Base-by-base conservation (phyloP, 805 yeast genomes). In the Metschnikowia gruessii region DNA sequence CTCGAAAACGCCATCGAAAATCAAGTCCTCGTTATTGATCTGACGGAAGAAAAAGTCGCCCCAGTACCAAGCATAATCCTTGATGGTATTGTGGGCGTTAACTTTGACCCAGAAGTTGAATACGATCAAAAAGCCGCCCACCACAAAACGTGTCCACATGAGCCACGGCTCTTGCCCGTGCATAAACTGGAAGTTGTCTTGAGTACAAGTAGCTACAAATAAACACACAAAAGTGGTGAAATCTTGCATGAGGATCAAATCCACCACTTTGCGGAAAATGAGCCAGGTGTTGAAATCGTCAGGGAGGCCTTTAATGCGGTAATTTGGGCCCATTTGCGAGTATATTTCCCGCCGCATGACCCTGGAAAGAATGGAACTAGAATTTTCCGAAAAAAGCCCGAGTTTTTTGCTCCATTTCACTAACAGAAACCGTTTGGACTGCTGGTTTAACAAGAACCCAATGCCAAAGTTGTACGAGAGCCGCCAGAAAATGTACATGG, bases 31-130 rank as follows among this genome's bases (percentile, higher is more conserved):
- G 52, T 79, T 80, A 54, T 71, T 72, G 53, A 70, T 68, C 61
- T 85, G 86, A 45, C 89, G 70, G 68, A 87, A 87, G 75, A 87
- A 87, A 68, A 87, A 87, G 65, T 88, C 96, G 22, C 96, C 96
- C 96, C 96, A 87, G 65, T 87, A 87, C 96, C 96, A 87, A 10
- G 96, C 96, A 61, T 82, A 87, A 61, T 87, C 96, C 63, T 87
- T 87, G 49, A 87, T 90, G 16, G 87, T 90, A 54, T 90, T 77
- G 63, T 87, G 96, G 29, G 95, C 95, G 63, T 88, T 91, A 19
- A 87, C 68, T 62, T 87, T 87, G 39, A 87, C 95, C 90, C 94
- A 85, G 24, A 85, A 70, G 60, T 87, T 87, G 70, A 88, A 85
- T 16, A 85, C 49, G 50, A 87, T 81, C 55, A 87, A 74, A 4